These are phyloP conservation scores for Monosporozyma servazzii DNA, from an alignment of 805 yeast genomes.

Conservation along the genomic window DNA sequence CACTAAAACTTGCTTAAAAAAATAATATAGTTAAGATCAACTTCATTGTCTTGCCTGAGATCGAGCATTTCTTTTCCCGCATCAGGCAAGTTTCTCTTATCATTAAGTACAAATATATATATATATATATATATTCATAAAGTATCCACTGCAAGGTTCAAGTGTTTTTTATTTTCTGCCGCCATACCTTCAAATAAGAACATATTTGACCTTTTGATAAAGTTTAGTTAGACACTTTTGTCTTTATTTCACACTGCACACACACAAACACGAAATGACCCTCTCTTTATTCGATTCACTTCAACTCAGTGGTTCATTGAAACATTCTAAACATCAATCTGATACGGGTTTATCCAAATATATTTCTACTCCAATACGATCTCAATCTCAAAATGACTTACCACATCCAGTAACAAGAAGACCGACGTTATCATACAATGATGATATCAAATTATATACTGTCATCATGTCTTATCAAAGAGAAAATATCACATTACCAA, in stretches of 20 bases:
- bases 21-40: too few species aligned
- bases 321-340: neutral
- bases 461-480: constrained; percentile 3
- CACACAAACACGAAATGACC: neutral
- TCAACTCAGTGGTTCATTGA: neutral
- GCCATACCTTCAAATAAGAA: neutral
- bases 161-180: neutral
- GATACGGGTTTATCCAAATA: neutral
- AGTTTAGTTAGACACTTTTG: too few species aligned
- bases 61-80: too few species aligned
- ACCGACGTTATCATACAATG: neutral
- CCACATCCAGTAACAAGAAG: neutral
- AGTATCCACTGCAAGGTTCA: too few species aligned
- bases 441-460: constrained; percentile 3
- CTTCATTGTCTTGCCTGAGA: too few species aligned
- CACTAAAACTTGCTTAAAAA: too few species aligned
- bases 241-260: too few species aligned
- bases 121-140: too few species aligned
- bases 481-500: too few species aligned
- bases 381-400: neutral
- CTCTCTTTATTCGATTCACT: neutral
- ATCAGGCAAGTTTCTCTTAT: too few species aligned
- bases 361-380: neutral
- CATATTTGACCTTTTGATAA: too few species aligned
- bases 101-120: too few species aligned